Conservation (phyloP, 129 eudicot species). For the Tanacetum coccineum region DNA sequence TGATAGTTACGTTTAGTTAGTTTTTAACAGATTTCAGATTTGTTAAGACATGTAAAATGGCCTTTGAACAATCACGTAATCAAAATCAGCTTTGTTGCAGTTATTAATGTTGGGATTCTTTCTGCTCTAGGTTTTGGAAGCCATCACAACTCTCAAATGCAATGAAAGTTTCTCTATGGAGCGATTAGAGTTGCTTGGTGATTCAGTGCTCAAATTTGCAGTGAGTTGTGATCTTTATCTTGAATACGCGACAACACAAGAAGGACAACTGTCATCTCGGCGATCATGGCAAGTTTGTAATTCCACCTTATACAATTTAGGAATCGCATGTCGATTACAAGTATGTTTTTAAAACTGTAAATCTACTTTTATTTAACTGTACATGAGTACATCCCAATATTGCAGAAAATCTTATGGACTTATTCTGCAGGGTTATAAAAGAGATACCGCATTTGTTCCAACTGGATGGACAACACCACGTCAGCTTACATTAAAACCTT, state of each 20-base stretch:
- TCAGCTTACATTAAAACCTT: constrained; percentile 51
- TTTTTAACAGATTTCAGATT: too few species aligned
- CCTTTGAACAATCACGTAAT: too few species aligned
- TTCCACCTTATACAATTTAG: constrained; percentile 60
- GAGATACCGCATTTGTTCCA: constrained; percentile 85
- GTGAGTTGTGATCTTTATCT: constrained; percentile 77
- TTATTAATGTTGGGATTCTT: not conserved
- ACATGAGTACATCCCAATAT: not conserved
- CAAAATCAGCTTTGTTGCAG: too few species aligned
- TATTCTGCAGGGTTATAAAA: constrained; percentile 49
- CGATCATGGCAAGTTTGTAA: constrained; percentile 61
- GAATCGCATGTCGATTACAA: constrained; percentile 59
- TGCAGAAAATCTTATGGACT: not conserved
- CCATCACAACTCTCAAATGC: constrained; percentile 78
- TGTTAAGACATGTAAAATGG: too few species aligned
- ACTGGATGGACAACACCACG: constrained; percentile 93
- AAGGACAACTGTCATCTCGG: constrained; percentile 58
- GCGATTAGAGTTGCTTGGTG: constrained; percentile 93
- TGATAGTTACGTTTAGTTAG: too few species aligned
- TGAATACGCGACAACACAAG: constrained; percentile 51
- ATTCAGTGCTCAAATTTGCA: constrained; percentile 81
- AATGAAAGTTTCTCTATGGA: constrained; percentile 88
- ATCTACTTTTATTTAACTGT: too few species aligned
- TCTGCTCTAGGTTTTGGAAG: constrained; percentile 70
- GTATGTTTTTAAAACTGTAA: constrained; percentile 15